These are phyloP conservation scores for Neophaeococcomyces aloes DNA, from an alignment of 2,329 filamentous ascomycete species.

Conservation along the genomic window DNA sequence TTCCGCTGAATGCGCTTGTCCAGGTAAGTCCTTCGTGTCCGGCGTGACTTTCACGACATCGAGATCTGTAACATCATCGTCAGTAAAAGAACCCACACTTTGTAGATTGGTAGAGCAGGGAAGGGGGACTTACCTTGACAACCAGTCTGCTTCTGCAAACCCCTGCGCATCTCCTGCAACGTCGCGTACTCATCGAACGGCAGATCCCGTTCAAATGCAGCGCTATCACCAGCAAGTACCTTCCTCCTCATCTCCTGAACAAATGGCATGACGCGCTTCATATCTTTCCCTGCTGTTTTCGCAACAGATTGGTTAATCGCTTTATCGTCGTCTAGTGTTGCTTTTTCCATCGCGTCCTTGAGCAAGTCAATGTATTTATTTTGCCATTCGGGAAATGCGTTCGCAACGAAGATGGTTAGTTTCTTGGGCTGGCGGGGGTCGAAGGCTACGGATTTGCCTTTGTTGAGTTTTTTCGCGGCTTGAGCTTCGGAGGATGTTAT, in stretches of 20 bases:
- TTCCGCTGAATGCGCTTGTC: constrained; percentile 60
- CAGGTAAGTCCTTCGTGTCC: constrained; percentile 47
- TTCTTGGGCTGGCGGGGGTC: constrained; percentile 89
- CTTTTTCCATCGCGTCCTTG: constrained; percentile 55
- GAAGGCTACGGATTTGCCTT: constrained; percentile 76
- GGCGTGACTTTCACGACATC: constrained; percentile 62
- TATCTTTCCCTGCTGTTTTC: constrained; percentile 60
- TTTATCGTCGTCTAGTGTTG: constrained; percentile 64
- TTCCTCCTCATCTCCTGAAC: constrained; percentile 78
- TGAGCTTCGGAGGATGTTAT: constrained; percentile 75
- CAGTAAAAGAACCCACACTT: too few species aligned
- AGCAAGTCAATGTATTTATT: constrained; percentile 77
- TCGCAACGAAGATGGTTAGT: constrained; percentile 73
- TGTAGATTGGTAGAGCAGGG: too few species aligned
- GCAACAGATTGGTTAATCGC: constrained; percentile 64
- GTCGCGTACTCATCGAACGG: constrained; percentile 74
- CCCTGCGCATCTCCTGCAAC: constrained; percentile 65
- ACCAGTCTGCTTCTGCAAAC: constrained; percentile 65
- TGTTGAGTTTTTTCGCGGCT: constrained; percentile 72
- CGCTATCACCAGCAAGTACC: constrained; percentile 50
- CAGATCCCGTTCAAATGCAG: constrained; percentile 66
- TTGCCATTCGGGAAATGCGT: constrained; percentile 81
- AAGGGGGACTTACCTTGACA: constrained; percentile 42
- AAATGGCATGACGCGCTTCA: constrained; percentile 98
- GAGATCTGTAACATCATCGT: constrained; percentile 36